Percentiles rank a stretch among this genome's conserved stretches.
Evolutionary conservation across 2,329 filamentous ascomycete species (phyloP).

Genomic region (Neofusicoccum umdonicola): DNA sequence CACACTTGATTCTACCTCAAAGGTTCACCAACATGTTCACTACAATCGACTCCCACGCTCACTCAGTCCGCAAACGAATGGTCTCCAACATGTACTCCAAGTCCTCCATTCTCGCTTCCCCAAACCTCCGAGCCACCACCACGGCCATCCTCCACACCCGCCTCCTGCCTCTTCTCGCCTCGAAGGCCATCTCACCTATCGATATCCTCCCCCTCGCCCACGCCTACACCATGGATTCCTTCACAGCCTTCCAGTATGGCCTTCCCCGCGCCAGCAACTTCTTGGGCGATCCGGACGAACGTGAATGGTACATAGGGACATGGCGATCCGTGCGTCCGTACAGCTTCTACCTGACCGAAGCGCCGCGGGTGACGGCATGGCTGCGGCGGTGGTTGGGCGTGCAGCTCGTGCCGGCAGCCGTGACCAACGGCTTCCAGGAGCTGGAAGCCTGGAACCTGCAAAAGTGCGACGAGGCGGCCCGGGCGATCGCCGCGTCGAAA

Average conservation of each 20-base stretch:
- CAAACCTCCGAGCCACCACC: constrained; percentile 58
- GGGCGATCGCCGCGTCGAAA: not conserved
- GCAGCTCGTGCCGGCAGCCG: constrained; percentile 63
- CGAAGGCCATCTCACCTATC: constrained; percentile 22
- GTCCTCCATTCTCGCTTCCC: constrained; percentile 64
- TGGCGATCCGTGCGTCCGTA: constrained; percentile 57
- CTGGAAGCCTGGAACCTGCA: constrained; percentile 59
- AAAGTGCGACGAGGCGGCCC: constrained; percentile 42
- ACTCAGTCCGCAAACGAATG: constrained; percentile 73
- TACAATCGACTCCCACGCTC: constrained; percentile 58
- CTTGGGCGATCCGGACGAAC: constrained; percentile 52
- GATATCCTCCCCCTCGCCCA: constrained; percentile 56
- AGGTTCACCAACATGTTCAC: constrained; percentile 69
- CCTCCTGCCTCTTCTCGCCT: constrained; percentile 57
- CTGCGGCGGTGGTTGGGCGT: constrained; percentile 52
- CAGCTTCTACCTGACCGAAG: constrained; percentile 63
- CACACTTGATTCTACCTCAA: not conserved
- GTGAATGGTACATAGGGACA: constrained; percentile 63
- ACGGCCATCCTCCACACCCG: constrained; percentile 58
- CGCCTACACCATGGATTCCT: constrained; percentile 73
- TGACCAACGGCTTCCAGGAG: constrained; percentile 64
- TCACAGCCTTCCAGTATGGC: constrained; percentile 73
- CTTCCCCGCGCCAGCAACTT: constrained; percentile 63
- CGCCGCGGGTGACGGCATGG: constrained; percentile 58
- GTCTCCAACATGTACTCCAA: constrained; percentile 81